phyloP scores from a whole-genome alignment of 1,284 basidiomycete genomes.

The Trametes polyzona region DNA sequence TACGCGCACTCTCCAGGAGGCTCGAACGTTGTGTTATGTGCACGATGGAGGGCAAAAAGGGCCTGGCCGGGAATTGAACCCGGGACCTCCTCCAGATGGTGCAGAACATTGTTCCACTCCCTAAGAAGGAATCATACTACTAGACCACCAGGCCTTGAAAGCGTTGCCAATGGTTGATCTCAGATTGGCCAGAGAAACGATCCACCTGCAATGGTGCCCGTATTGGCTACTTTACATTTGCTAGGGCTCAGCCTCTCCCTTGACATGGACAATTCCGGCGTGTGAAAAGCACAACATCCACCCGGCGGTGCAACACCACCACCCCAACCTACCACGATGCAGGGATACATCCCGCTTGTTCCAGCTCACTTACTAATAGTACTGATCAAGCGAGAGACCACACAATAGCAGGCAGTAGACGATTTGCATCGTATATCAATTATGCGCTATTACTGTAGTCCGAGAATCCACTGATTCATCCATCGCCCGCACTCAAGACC shows the following conservation, averaged over 20 bases:
- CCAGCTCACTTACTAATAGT: not conserved
- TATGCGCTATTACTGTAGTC: slow-evolving; percentile 9
- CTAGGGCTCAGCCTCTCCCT: too few relatives aligned
- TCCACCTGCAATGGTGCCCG: too few relatives aligned
- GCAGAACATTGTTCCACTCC: not conserved
- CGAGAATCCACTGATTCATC: not conserved
- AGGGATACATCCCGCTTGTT: not conserved
- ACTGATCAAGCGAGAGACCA: not conserved
- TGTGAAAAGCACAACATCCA: too few relatives aligned
- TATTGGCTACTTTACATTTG: too few relatives aligned
- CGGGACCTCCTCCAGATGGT: slow-evolving; percentile 75
- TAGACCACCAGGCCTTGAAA: slow-evolving; percentile 14
- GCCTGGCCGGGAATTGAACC: slow-evolving; percentile 87
- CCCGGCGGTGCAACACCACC: too few relatives aligned
- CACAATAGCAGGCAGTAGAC: not conserved
- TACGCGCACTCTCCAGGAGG: too few relatives aligned
- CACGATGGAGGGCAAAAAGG: too few relatives aligned
- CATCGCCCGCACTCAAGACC: not conserved
- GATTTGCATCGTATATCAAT: not conserved
- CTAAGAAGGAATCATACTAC: slow-evolving; percentile 17
- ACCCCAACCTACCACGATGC: too few relatives aligned
- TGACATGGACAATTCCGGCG: too few relatives aligned
- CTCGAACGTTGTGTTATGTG: too few relatives aligned
- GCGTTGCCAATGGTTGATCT: not conserved
- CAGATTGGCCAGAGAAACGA: too few relatives aligned